Evolutionary conservation across 441 rosid species (phyloP), one percentile per base, ranked within the genome.

Genomic region (Cnidoscolus chayamansa): DNA sequence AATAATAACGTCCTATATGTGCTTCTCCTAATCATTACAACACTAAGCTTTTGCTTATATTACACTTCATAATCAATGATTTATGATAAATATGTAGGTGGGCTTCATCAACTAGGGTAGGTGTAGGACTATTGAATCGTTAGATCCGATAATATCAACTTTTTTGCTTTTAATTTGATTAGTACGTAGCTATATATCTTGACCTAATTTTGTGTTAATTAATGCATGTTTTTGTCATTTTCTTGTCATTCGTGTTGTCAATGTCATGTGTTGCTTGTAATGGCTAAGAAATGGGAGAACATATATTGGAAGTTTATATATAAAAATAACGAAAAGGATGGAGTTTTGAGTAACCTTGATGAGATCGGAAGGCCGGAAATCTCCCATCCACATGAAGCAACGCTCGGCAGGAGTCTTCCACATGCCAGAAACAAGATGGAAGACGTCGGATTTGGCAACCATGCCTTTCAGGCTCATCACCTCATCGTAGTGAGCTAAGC

Each of bases 351-450:
- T 78, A 93, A 93, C 99, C 98, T 89, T 95, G 83, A 95, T 88
- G 83, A 95, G 87, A 73, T 93, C 97, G 11, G 98, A 95, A 10
- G 99, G 99, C 10, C 97, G 94, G 72, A 90, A 95, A 58, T 91
- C 99, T 1, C 98, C 99, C 85, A 95, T 77, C 99, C 99, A 95
- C 90, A 91, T 75, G 88, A 91, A 95, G 81, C 98, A 95, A 17
- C 99, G 87, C 68, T 95, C 99, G 3, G 95, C 96, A 10, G 98
- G 99, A 70, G 98, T 84, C 86, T 86, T 91, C 99, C 99, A 95
- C 78, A 84, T 84, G 67, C 99, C 99, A 53, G 99, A 91, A 3
- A 91, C 85, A 35, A 95, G 87, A 72, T 95, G 98, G 74, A 95
- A 95, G 35, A 93, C 97, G 69, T 95, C 99, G 11, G 93, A 74